Percentiles rank a stretch among this genome's conserved stretches.
Evolutionary conservation across 257 asterid genomes (phyloP).

Genomic region (Capsicum baccatum): DNA sequence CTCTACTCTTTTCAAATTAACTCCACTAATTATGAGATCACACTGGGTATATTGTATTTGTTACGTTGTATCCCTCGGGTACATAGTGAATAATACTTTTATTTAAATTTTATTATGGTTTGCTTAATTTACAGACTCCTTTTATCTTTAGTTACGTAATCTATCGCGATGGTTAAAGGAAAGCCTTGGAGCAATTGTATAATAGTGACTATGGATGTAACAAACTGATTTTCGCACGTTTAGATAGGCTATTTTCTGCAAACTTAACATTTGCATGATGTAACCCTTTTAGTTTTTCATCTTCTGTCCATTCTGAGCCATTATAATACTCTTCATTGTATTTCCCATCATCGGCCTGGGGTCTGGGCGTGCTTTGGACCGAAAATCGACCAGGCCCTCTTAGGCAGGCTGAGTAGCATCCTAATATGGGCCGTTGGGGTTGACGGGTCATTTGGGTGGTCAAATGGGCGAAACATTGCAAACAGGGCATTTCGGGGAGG

Average conservation of each 20-base stretch:
- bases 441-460: too few species aligned
- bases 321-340: conserved; percentile 27
- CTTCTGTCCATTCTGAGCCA: conserved; percentile 30
- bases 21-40: too few species aligned
- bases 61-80: background rate
- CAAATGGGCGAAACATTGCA: too few species aligned
- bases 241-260: conserved; percentile 25
- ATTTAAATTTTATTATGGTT: background rate
- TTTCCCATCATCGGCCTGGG: too few species aligned
- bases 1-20: too few species aligned
- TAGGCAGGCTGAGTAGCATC: too few species aligned
- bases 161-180: too few species aligned
- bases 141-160: background rate
- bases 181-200: too few species aligned
- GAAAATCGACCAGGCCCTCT: too few species aligned
- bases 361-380: too few species aligned
- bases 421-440: too few species aligned
- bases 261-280: conserved; percentile 26
- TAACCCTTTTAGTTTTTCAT: conserved; percentile 29
- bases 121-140: background rate
- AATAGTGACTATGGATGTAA: background rate
- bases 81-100: background rate
- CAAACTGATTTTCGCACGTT: conserved; percentile 6
- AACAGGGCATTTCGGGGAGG: too few species aligned
- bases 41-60: background rate